Percentiles rank a stretch among this genome's conserved stretches.
Conservation (phyloP, 768 basidiomycete species). For the Mycena kentingensis region DNA sequence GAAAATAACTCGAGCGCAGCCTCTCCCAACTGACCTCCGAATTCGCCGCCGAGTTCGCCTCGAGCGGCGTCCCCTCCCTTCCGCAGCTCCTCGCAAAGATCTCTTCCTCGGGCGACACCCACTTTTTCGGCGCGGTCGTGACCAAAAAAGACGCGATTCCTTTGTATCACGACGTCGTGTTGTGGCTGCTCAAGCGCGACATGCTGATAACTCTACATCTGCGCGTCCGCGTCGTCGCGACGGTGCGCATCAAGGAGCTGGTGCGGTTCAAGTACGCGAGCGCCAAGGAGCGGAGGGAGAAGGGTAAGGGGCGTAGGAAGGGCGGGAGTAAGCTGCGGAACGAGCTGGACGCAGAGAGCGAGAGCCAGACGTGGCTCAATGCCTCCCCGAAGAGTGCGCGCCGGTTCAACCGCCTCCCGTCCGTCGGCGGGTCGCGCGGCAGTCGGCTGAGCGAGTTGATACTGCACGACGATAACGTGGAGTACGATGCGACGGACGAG, state of each 20-base stretch:
- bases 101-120: slow-evolving; percentile 62
- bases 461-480: slow-evolving; percentile 32
- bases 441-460: slow-evolving; percentile 43
- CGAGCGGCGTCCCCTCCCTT: slow-evolving; percentile 65
- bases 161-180: slow-evolving; percentile 77
- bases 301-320: slow-evolving; percentile 22
- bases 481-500: slow-evolving; percentile 27
- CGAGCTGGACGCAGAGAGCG: slow-evolving; percentile 24
- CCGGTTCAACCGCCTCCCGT: slow-evolving; percentile 44
- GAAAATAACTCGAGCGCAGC: slow-evolving; percentile 37
- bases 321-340: slow-evolving; percentile 25
- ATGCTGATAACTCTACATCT: slow-evolving; percentile 84
- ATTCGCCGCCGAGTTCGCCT: slow-evolving; percentile 63
- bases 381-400: slow-evolving; percentile 57
- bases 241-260: slow-evolving; percentile 68
- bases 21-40: slow-evolving; percentile 55
- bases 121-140: slow-evolving; percentile 82
- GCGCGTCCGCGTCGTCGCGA: slow-evolving; percentile 81
- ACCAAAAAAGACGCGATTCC: slow-evolving; percentile 65
- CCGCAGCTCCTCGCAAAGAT: slow-evolving; percentile 72
- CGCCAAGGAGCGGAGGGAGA: slow-evolving; percentile 42
- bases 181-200: slow-evolving; percentile 90
- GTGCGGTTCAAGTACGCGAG: too few species aligned
- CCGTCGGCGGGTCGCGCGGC: slow-evolving; percentile 48
- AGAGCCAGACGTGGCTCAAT: slow-evolving; percentile 46